Evolutionary conservation across 768 basidiomycete species (phyloP), one percentile per base, ranked within the genome.

Genomic region (Rhizopogon vesiculosus): DNA sequence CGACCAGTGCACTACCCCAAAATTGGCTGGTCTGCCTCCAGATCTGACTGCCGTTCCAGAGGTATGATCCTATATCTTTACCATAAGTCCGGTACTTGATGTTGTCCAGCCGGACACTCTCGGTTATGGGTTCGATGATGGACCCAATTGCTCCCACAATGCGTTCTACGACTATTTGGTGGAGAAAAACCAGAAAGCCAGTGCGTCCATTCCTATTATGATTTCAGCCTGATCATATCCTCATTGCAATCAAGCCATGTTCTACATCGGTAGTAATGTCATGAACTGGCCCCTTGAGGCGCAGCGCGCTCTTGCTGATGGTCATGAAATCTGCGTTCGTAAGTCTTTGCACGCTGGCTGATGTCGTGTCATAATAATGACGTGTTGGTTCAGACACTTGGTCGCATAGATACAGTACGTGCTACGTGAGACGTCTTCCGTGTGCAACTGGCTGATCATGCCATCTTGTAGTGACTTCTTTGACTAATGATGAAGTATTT

Each of bases 101-200:
- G 28, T 9, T 33, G 8, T 38, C 16, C 19, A 82, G 81, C 83
- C 84, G 33, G 62, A 66, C 8, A 82, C 83, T 2, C 68, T 84
- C 16, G 84, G 82, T 1, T 85, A 80, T 45, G 81, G 76, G 3
- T 85, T 85, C 56, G 84, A 86, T 56, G 84, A 86, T 56, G 84
- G 84, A 1, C 84, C 84, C 1, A 83, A 82, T 60, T 86, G 84
- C 61, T 77, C 80, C 3, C 84, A 86, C 57, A 85, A 85, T 53
- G 74, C 70, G 2, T 86, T 85, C 57, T 86, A 86, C 45, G 74
- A 84, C 56, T 86, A 66, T 57, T 73, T 86, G 31, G 45, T 61
- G 3, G 63, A 70, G 8, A 71, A 85, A 58, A 74, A 83, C 29
- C 84, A 86, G 69, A 82, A 78, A 76, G 83, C 84, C 6, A 83